Conservation (phyloP, 176 grass and related monocot species). For the Lolium perenne region DNA sequence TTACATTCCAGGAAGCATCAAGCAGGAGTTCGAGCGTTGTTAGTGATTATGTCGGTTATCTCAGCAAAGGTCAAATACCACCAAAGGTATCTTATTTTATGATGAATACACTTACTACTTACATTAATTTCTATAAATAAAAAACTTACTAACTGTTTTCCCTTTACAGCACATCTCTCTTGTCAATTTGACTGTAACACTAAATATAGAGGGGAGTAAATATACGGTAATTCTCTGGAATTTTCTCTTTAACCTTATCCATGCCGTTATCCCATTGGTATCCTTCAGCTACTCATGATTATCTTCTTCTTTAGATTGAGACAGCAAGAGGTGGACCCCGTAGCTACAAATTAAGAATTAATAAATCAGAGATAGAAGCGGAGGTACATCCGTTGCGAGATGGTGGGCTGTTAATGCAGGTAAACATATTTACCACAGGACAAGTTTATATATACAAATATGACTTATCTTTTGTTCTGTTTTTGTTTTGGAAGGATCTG, state of each 20-base stretch:
- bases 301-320: conserved; percentile 64
- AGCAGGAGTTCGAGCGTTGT: conserved; percentile 83
- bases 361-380: conserved; percentile 84
- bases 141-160: conserved; percentile 43
- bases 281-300: conserved; percentile 43
- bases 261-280: conserved; percentile 13
- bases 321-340: conserved; percentile 85
- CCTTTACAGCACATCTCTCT: conserved; percentile 95
- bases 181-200: conserved; percentile 89
- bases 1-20: conserved; percentile 88
- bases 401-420: conserved; percentile 99
- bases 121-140: conserved; percentile 30
- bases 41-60: conserved; percentile 93
- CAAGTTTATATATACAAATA: background rate
- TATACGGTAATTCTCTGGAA: conserved; percentile 75
- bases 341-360: conserved; percentile 94
- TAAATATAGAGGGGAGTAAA: conserved; percentile 99
- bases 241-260: conserved; percentile 42
- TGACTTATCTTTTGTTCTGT: conserved; percentile 1
- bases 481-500: background rate
- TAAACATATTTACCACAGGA: conserved; percentile 43
- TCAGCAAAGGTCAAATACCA: conserved; percentile 99
- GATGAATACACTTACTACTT: conserved; percentile 43
- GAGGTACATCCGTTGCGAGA: conserved; percentile 96
- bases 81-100: conserved; percentile 73